Base-by-base conservation (phyloP, 2,329 filamentous ascomycete genomes). In the Alternaria triticina region DNA sequence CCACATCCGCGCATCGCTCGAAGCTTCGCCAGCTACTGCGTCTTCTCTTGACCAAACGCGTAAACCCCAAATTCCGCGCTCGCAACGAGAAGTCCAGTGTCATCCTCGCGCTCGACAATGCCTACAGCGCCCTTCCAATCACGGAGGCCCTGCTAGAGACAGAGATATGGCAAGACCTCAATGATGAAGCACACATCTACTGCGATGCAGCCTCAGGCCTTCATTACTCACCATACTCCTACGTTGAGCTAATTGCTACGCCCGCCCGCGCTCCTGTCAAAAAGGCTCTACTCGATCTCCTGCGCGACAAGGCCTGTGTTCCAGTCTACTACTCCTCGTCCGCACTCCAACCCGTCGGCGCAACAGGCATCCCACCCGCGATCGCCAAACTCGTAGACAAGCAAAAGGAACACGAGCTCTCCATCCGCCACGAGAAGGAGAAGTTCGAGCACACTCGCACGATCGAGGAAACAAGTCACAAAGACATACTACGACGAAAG, bases 211-310 rank as follows among this genome's bases (percentile, higher is more conserved):
- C 85, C 45, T 84, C 84, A 23, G 82, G 80, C 6, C 83, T 84
- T 68, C 87, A 85, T 1, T 91, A 90, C 76, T 91, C 89, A 0
- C 86, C 89, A 0, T 87, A 89, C 4, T 89, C 88, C 80, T 91
- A 91, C 72, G 82, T 89, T 20, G 77, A 78, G 20, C 69, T 74
- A 0, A 50, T 77, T 13, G 64, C 70, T 6, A 63, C 69, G 0
- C 68, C 72, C 6, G 65, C 70, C 33, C 73, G 75, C 27, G 59
- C 57, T 3, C 46, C 58, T 5, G 51, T 67, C 17, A 74, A 69
- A 61, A 46, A 62, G 30, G 62, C 70, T 5, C 65, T 79, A 47
- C 58, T 76, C 27, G 72, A 76, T 9, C 71, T 78, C 15, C 70
- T 78, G 12, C 70, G 66, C 23, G 75, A 79, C 69, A 78, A 78